Conservation (phyloP, 2,329 filamentous ascomycete genomes). For the Nigrospora oryzae region DNA sequence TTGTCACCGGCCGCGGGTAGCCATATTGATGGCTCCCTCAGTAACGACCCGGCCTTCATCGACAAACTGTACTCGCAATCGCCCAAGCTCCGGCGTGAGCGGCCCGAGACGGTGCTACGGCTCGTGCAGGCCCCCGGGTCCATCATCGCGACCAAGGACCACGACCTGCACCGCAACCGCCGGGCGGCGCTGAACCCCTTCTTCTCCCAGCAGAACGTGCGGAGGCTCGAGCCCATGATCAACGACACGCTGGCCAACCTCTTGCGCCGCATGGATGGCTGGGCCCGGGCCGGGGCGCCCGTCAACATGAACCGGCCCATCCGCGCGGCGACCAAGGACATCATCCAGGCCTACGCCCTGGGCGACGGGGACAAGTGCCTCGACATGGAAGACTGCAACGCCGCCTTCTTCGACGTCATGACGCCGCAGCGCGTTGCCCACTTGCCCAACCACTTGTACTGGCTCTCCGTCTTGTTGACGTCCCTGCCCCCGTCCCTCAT, state of each 20-base stretch:
- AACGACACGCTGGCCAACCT: slow-evolving; percentile 11
- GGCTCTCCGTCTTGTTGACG: slow-evolving; percentile 9
- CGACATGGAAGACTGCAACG: slow-evolving; percentile 18
- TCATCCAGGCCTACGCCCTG: slow-evolving; percentile 13
- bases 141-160: slow-evolving; percentile 10
- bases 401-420: slow-evolving; percentile 15
- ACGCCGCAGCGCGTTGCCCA: slow-evolving; percentile 8
- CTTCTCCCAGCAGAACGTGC: slow-evolving; percentile 15
- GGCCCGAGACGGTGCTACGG: slow-evolving; percentile 7
- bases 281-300: slow-evolving; percentile 6
- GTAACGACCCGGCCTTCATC: slow-evolving; percentile 16
- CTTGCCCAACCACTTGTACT: slow-evolving; percentile 12
- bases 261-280: slow-evolving; percentile 11
- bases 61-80: slow-evolving; percentile 15
- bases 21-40: not conserved
- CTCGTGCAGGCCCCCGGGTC: slow-evolving; percentile 9
- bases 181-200: slow-evolving; percentile 15
- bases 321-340: slow-evolving; percentile 12
- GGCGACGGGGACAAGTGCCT: slow-evolving; percentile 16
- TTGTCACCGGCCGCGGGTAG: no score
- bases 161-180: slow-evolving; percentile 13
- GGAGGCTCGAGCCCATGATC: slow-evolving; percentile 11
- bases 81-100: slow-evolving; percentile 10
- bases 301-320: slow-evolving; percentile 9
- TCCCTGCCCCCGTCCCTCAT: slow-evolving; percentile 13